Base-by-base conservation (phyloP, 192 early-diverging fungal genomes). In the Chytriomyces sp. region DNA sequence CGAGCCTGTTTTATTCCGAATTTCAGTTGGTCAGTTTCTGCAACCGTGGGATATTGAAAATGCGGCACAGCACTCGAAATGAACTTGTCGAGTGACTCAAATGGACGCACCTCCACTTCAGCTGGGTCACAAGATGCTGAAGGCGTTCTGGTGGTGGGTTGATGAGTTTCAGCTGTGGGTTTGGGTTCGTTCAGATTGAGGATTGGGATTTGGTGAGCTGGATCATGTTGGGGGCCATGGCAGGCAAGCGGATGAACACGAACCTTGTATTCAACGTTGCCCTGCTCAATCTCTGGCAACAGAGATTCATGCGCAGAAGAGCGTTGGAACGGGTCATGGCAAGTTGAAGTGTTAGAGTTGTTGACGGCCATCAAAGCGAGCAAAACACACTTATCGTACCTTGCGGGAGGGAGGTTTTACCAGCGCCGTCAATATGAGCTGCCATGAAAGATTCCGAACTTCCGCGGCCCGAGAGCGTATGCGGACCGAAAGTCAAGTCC, bases 241-340 rank as follows among this genome's bases (percentile, higher is more conserved):
- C 60, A 80, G 75, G 7, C 46, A 1, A 10, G 7, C 18, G 20
- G 44, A 50, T 13, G n/a, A 68, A 28, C 8, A 23, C 57, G 23
- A 81, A 89, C 91, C 86, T 93, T 97, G 86, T 96, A 96, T 79
- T 96, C 92, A 46, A 97, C 90, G 77, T 95, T 95, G 28, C 96
- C 96, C 35, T 94, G 87, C 76, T 97, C 96, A 26, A 93, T 78
- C 78, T 97, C 94, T 64, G 92, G 92, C 5, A 93, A 93, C 57
- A 96, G 80, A 1, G 70, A 13, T 13, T 26, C 35, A 23, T 13
- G 20, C 16, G 53, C 13, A 57, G 53, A n/a, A 57, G 13, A n/a
- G 16, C 53, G 20, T 13, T 13, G 53, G 20, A 20, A 57, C 53
- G 5, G 53, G 53, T 13, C 16, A 20, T 13, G 16, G 53, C 13